Base-by-base conservation (phyloP, 2,329 filamentous ascomycete species). In the Arthrobotrys conoides region DNA sequence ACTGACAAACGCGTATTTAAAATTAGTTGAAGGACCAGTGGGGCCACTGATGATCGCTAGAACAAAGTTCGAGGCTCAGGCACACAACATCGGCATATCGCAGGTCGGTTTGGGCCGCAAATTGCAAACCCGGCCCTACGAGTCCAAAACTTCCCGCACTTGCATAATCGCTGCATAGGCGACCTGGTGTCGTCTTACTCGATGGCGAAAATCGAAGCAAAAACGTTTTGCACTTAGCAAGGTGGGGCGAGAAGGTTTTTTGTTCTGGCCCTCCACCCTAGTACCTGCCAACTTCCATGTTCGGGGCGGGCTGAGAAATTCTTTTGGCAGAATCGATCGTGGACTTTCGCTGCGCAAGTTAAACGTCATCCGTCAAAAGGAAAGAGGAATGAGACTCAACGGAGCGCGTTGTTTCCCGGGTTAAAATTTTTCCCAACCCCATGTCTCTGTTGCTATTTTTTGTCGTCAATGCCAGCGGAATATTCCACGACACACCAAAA, bases 91-190 rank as follows among this genome's bases (percentile, higher is more conserved):
- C 71, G 51, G 63, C 53, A 73, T 18, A 53, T 73, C 63, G 55
- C 64, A 75, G 30, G 71, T 63, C 44, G 59, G 30, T 51, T 67
- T 64, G 59, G 57, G 41, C 48, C 51, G 51, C 73, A 55, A 44
- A 67, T 48, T 59, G 38, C 41, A 70, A 68, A 65, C 22, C 57
- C 38, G 24, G 51, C 59, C 46, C 41, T 38, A 53, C 49, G 36
- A 38, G 36, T 24, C 38, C 51, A 71, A 72, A 78, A 78, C 75
- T 72, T 78, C 75, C 75, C 75, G 75, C 75, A 72, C 63, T 72
- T 69, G 75, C 75, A 72, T 78, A 72, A 72, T 78, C 38, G 44
- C 59, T 72, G 63, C 75, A 78, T 72, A 66, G 68, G 46, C 68
- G 68, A 78, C 75, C 68, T 68, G 75, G 68, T 69, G 68, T 66